These are phyloP conservation scores for Protea cynaroides DNA, from an alignment of 164 flowering plant species.

Conservation along the genomic window DNA sequence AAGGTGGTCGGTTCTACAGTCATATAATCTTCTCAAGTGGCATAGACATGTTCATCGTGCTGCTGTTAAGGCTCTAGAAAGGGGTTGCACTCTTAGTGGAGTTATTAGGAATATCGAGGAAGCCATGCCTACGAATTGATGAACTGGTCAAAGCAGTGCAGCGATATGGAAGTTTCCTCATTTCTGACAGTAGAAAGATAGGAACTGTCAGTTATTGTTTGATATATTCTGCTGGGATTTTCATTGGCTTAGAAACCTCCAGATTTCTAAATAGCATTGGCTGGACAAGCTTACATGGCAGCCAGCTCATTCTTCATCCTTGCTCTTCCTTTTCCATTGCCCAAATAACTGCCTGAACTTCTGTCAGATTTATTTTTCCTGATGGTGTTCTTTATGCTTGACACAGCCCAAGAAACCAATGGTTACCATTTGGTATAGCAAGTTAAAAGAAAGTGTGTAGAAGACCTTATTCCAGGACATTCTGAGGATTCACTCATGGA, in stretches of 20 bases:
- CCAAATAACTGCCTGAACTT: too few species aligned
- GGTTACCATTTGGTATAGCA: too few species aligned
- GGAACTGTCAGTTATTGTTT: background rate
- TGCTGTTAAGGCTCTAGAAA: conserved; percentile 82
- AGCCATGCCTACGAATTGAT: conserved; percentile 47
- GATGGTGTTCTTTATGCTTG: too few species aligned
- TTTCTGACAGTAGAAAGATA: background rate
- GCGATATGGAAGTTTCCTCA: conserved; percentile 1
- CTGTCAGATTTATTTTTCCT: too few species aligned
- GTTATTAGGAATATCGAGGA: conserved; percentile 80
- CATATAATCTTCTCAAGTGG: conserved; percentile 92
- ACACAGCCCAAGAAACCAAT: too few species aligned
- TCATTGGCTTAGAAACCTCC: too few species aligned
- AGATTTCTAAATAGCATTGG: background rate
- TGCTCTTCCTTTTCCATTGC: too few species aligned
- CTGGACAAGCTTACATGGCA: too few species aligned
- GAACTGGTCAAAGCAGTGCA: conserved; percentile 6
- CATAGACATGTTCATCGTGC: conserved; percentile 72
- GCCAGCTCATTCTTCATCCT: too few species aligned
- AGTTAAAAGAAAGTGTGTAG: too few species aligned
- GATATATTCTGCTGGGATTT: background rate
- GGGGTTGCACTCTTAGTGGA: conserved; percentile 58
- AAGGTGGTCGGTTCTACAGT: conserved; percentile 90
- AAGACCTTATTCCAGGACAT: too few species aligned
- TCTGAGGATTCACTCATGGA: too few species aligned